phyloP scores from a whole-genome alignment of 306 rosid genomes.

The Mimosa bimucronata region DNA sequence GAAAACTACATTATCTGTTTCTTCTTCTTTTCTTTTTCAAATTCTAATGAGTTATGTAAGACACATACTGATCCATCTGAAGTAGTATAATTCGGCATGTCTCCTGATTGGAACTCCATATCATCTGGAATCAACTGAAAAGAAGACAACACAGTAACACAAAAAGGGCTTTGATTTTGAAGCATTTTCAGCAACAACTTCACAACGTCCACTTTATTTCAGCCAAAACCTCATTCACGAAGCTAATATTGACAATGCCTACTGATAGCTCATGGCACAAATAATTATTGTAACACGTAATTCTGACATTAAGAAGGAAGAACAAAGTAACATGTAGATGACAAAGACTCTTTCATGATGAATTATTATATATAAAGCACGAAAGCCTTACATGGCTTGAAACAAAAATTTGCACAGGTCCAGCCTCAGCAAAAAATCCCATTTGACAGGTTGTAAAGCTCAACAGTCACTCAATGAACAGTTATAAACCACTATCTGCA shows the following conservation, averaged over 20 bases:
- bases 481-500: slow-evolving; percentile 23
- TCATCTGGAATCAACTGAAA: slow-evolving; percentile 90
- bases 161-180: not conserved
- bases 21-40: not conserved
- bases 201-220: not conserved
- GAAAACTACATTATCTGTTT: too few relatives aligned
- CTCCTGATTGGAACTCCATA: slow-evolving; percentile 93
- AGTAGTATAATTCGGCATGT: slow-evolving; percentile 90
- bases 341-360: not conserved
- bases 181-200: slow-evolving; percentile 12
- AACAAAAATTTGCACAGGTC: slow-evolving; percentile 96
- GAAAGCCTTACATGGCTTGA: slow-evolving; percentile 79
- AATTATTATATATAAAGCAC: slow-evolving; percentile 16
- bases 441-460: slow-evolving; percentile 54
- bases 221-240: not conserved
- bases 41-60: not conserved
- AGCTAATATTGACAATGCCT: slow-evolving; percentile 5
- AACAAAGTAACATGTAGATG: not conserved
- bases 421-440: slow-evolving; percentile 99
- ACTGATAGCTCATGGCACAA: not conserved
- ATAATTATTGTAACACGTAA: not conserved
- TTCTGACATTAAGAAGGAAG: slow-evolving; percentile 1
- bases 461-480: slow-evolving; percentile 1
- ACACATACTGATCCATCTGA: slow-evolving; percentile 84
- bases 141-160: not conserved